phyloP scores from a whole-genome alignment of 2,329 filamentous ascomycete genomes.

The Neonectria magnoliae region DNA sequence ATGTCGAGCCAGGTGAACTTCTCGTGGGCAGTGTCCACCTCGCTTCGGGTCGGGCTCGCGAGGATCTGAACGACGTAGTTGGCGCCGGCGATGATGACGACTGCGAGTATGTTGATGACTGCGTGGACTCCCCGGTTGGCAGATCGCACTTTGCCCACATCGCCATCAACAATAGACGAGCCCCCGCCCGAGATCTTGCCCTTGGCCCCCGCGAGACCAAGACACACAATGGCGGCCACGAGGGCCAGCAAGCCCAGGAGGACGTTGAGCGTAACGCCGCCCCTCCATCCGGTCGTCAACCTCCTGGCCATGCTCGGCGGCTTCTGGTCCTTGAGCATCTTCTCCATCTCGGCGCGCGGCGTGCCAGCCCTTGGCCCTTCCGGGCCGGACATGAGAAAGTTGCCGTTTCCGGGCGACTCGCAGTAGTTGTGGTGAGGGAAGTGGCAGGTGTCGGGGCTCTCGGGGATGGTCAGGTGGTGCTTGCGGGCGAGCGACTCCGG shows the following conservation, averaged over 20 bases:
- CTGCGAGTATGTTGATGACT: conserved; percentile 55
- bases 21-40: conserved; percentile 59
- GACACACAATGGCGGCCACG: conserved; percentile 51
- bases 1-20: conserved; percentile 62
- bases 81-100: conserved; percentile 58
- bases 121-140: conserved; percentile 56
- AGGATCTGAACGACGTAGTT: conserved; percentile 67
- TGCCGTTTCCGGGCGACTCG: conserved; percentile 26
- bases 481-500: conserved; percentile 61
- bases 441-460: conserved; percentile 41
- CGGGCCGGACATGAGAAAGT: conserved; percentile 17
- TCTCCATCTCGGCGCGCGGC: conserved; percentile 39
- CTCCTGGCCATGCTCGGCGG: conserved; percentile 41
- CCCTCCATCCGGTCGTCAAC: conserved; percentile 57
- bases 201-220: conserved; percentile 51
- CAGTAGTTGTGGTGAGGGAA: conserved; percentile 28
- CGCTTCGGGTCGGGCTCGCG: conserved; percentile 61
- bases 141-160: conserved; percentile 49
- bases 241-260: conserved; percentile 52
- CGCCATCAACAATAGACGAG: conserved; percentile 51
- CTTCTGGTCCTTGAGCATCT: conserved; percentile 35
- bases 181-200: conserved; percentile 48
- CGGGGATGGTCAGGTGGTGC: conserved; percentile 41
- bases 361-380: conserved; percentile 34
- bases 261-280: conserved; percentile 57